A percentile compares a stretch with the other conserved stretches of the same genome.
Conservation (phyloP, 768 basidiomycete species). For the Lentinula raphanica region DNA sequence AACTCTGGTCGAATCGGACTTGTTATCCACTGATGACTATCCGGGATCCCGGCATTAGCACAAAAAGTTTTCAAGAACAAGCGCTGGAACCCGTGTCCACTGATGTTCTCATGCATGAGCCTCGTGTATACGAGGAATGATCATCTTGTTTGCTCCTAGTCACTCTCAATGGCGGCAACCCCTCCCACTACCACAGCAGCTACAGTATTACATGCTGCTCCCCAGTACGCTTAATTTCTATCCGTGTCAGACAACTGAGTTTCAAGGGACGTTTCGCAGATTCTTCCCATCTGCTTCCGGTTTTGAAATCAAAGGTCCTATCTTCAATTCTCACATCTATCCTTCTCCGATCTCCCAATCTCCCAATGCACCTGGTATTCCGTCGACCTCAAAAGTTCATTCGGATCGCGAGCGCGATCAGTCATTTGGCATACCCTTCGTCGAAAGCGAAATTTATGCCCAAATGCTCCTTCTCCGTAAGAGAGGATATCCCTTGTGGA, state of each 20-base stretch:
- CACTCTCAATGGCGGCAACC: neutral
- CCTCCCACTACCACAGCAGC: neutral
- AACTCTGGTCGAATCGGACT: no score
- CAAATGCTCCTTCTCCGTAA: neutral
- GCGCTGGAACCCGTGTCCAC: no score
- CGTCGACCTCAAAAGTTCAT: neutral
- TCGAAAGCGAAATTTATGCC: neutral
- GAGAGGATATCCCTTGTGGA: slow-evolving; percentile 1
- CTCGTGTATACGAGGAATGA: no score
- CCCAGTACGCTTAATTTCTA: neutral
- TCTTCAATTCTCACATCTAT: neutral
- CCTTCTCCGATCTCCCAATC: neutral
- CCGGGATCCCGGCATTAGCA: no score
- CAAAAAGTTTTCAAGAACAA: no score
- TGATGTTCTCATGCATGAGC: no score
- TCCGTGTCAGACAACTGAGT: neutral
- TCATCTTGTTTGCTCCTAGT: no score
- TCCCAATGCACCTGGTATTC: neutral
- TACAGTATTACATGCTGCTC: no score
- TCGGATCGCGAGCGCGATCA: no score
- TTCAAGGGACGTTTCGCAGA: neutral
- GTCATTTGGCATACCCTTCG: neutral
- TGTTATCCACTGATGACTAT: no score
- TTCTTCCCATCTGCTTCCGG: neutral
- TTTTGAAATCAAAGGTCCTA: neutral